These are phyloP conservation scores for Sugiyamaella floridensis DNA, from an alignment of 805 yeast genomes.

Conservation along the genomic window DNA sequence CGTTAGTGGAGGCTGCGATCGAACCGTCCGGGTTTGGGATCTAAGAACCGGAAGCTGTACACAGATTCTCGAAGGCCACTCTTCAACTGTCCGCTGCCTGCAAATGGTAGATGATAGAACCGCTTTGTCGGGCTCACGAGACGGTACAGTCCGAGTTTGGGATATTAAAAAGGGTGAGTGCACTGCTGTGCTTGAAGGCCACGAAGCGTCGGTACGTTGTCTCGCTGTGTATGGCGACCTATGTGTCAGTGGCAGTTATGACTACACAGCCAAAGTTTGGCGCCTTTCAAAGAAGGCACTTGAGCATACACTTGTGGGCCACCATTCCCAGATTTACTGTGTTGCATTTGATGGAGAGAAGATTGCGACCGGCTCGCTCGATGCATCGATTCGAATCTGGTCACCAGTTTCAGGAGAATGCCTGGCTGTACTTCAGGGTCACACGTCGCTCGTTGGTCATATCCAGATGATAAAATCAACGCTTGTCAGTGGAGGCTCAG, in stretches of 20 bases:
- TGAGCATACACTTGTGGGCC: conserved; percentile 86
- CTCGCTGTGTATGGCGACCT: conserved; percentile 62
- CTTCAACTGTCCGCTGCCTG: conserved; percentile 81
- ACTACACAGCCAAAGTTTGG: conserved; percentile 90
- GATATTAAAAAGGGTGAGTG: conserved; percentile 89
- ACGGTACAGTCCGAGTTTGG: conserved; percentile 89
- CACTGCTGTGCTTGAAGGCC: conserved; percentile 61
- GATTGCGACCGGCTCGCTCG: conserved; percentile 93
- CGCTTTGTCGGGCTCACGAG: conserved; percentile 85
- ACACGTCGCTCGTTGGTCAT: conserved; percentile 89
- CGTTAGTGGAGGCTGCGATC: conserved; percentile 93
- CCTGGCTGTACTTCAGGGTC: conserved; percentile 67
- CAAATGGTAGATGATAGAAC: conserved; percentile 74
- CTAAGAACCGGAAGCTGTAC: conserved; percentile 78
- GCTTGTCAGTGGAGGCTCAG: conserved; percentile 77
- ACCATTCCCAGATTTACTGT: conserved; percentile 80
- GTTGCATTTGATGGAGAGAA: conserved; percentile 86
- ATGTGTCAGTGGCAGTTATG: conserved; percentile 83
- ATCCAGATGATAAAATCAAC: conserved; percentile 64
- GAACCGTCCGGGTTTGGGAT: conserved; percentile 96
- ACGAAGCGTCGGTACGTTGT: conserved; percentile 65
- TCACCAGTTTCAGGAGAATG: conserved; percentile 84
- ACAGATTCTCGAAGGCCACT: conserved; percentile 82
- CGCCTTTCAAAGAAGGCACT: conserved; percentile 84
- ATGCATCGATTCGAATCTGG: conserved; percentile 93